These are phyloP conservation scores for Magnolia officinalis DNA, from an alignment of 164 flowering plant genomes.

Conservation along the genomic window DNA sequence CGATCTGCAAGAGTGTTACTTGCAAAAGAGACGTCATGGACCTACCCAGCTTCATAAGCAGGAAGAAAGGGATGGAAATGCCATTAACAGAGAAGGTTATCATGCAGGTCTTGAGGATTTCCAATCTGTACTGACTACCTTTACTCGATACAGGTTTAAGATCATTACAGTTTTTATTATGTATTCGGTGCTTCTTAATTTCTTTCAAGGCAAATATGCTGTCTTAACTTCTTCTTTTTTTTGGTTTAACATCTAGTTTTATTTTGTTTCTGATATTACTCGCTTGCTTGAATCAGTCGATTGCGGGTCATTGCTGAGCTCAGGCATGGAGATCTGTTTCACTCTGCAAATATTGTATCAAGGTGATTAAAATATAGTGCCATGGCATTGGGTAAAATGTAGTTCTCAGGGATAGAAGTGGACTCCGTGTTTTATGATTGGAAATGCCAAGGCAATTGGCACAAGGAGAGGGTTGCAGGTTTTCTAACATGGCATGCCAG, in stretches of 20 bases:
- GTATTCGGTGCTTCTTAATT: background rate
- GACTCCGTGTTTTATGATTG: background rate
- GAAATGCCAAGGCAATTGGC: background rate
- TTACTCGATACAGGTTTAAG: slow-evolving; percentile 78
- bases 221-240: background rate
- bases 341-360: slow-evolving; percentile 90
- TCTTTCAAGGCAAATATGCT: background rate
- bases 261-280: background rate
- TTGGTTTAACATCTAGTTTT: background rate
- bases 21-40: slow-evolving; percentile 75
- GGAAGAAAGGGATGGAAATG: slow-evolving; percentile 40
- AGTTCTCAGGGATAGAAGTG: too few relatives aligned
- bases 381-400: background rate
- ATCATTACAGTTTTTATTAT: background rate
- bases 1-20: slow-evolving; percentile 91
- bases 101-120: slow-evolving; percentile 79
- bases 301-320: slow-evolving; percentile 92
- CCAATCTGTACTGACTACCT: slow-evolving; percentile 80
- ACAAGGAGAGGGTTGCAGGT: background rate
- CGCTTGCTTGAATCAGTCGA: slow-evolving; percentile 46
- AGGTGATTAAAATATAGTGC: slow-evolving; percentile 45
- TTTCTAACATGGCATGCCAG: too few relatives aligned
- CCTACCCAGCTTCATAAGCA: slow-evolving; percentile 36
- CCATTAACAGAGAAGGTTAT: slow-evolving; percentile 60
- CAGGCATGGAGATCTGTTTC: slow-evolving; percentile 85